These are phyloP conservation scores for Lizonia empirigonia DNA, from an alignment of 2,329 filamentous ascomycete genomes.

Conservation along the genomic window DNA sequence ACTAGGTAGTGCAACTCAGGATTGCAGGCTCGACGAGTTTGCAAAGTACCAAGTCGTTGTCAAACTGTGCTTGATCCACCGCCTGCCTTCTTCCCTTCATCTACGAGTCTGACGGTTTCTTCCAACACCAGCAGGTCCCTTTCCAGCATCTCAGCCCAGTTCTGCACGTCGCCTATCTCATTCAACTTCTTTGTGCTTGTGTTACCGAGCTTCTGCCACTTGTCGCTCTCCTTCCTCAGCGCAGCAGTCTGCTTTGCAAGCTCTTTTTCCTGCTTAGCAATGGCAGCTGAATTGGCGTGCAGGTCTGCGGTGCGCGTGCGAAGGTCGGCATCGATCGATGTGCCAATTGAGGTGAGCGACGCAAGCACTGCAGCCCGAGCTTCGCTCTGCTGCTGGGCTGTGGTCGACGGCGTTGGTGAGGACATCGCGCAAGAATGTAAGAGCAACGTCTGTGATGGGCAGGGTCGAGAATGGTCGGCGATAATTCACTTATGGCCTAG, in stretches of 20 bases:
- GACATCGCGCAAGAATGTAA: slow-evolving; percentile 28
- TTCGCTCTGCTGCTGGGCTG: slow-evolving; percentile 51
- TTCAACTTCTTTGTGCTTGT: slow-evolving; percentile 70
- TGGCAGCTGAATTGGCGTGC: slow-evolving; percentile 69
- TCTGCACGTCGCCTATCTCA: slow-evolving; percentile 81
- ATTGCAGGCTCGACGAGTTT: slow-evolving; percentile 11
- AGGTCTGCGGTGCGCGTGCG: slow-evolving; percentile 70
- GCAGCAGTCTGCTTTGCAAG: slow-evolving; percentile 64
- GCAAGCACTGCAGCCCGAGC: slow-evolving; percentile 58
- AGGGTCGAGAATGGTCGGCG: background rate
- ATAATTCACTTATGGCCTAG: background rate
- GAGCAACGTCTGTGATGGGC: background rate
- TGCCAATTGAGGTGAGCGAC: slow-evolving; percentile 62
- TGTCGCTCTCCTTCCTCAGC: slow-evolving; percentile 68
- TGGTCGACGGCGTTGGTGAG: slow-evolving; percentile 33
- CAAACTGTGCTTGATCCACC: background rate
- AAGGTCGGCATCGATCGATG: slow-evolving; percentile 71
- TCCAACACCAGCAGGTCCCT: slow-evolving; percentile 49
- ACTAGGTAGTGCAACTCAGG: background rate
- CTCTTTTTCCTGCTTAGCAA: slow-evolving; percentile 71
- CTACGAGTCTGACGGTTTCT: slow-evolving; percentile 48
- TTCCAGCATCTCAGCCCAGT: slow-evolving; percentile 82
- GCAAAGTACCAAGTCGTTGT: slow-evolving; percentile 22
- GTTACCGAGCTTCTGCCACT: slow-evolving; percentile 67
- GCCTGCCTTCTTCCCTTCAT: slow-evolving; percentile 30